Conservation (phyloP, 163 green algal species). For the Volvox carteri region DNA sequence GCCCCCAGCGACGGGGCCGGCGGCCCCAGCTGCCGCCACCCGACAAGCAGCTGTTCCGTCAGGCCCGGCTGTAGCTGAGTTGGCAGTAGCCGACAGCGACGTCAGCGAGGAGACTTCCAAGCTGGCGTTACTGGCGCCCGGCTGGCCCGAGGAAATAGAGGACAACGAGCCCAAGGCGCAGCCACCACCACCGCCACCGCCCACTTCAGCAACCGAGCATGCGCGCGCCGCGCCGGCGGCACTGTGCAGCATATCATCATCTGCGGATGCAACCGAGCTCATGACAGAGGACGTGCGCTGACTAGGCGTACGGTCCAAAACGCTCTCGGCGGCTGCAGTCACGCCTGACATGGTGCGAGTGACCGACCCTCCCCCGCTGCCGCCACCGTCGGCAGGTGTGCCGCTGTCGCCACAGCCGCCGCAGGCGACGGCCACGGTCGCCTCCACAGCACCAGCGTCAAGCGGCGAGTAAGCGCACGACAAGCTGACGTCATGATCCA, state of each 20-base stretch:
- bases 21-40: constrained; percentile 1
- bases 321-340: not conserved
- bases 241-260: constrained; percentile 48
- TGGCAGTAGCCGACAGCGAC: not conserved
- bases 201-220: not conserved
- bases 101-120: not conserved
- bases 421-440: not conserved
- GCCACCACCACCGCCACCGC: not conserved
- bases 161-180: not conserved
- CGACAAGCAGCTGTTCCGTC: not conserved
- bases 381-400: not conserved
- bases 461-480: not conserved
- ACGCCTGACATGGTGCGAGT: not conserved
- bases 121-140: not conserved
- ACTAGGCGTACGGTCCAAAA: constrained; percentile 27
- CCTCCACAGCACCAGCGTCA: not conserved
- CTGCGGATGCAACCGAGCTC: constrained; percentile 40
- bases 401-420: not conserved
- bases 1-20: too few relatives aligned
- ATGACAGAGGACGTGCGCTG: constrained; percentile 54
- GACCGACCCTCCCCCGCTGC: not conserved
- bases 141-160: constrained; percentile 27
- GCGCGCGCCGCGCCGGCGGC: not conserved
- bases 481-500: constrained; percentile 8
- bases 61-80: not conserved